These are phyloP conservation scores for Hypoxylon lenormandii DNA, from an alignment of 495 filamentous ascomycete genomes.

Conservation along the genomic window DNA sequence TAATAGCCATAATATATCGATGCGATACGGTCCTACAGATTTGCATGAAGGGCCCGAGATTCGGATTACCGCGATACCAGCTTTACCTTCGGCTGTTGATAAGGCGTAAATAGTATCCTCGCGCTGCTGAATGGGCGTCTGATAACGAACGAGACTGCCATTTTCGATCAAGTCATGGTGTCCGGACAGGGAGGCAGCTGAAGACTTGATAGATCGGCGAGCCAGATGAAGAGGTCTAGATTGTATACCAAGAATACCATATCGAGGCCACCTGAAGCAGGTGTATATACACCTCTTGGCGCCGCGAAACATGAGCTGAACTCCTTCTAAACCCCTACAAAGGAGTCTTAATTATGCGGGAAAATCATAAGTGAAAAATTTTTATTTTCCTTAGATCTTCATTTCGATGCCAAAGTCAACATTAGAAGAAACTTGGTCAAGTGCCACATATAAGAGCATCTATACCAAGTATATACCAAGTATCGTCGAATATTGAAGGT, in stretches of 20 bases:
- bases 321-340: conserved; percentile 9
- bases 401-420: neutral
- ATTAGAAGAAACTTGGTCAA: neutral
- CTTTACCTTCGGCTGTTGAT: conserved; percentile 85
- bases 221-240: conserved; percentile 8
- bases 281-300: conserved; percentile 38
- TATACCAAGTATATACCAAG: too few relatives aligned
- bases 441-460: too few relatives aligned
- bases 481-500: neutral
- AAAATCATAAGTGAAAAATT: conserved; percentile 24
- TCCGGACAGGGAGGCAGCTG: neutral
- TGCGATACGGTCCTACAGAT: conserved; percentile 62
- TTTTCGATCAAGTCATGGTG: conserved; percentile 1
- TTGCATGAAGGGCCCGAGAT: conserved; percentile 83
- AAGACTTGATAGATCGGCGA: conserved; percentile 9
- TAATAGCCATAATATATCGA: conserved; percentile 12
- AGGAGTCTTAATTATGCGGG: conserved; percentile 24
- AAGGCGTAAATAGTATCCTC: conserved; percentile 88
- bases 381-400: neutral
- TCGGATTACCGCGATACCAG: conserved; percentile 91
- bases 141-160: conserved; percentile 4
- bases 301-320: conserved; percentile 45
- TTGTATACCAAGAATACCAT: conserved; percentile 5
- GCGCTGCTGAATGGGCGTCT: conserved; percentile 19
- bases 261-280: conserved; percentile 28